Evolutionary conservation across 129 eudicot genomes (phyloP).

Genomic region (Scalesia atractyloides): DNA sequence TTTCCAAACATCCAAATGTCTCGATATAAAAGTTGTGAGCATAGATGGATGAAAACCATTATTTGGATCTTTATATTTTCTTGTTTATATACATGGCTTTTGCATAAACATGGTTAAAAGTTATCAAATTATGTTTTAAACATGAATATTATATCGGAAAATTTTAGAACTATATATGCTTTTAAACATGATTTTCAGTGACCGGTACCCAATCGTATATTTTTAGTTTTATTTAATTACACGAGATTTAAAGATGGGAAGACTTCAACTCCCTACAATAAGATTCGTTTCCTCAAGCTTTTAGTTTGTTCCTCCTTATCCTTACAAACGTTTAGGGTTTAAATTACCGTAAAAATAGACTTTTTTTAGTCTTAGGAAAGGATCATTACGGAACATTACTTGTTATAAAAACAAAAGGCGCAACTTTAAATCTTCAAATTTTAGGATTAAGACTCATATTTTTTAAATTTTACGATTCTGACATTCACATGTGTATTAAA

Average conservation of each 20-base stretch:
- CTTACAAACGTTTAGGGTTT: neutral
- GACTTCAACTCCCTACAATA: slow-evolving; percentile 27
- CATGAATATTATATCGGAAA: neutral
- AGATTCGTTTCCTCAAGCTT: slow-evolving; percentile 28
- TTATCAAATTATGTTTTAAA: neutral
- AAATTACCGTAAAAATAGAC: no score
- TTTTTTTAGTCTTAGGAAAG: no score
- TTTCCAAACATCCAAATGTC: no score
- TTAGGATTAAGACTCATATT: no score
- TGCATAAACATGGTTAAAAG: neutral
- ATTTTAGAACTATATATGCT: neutral
- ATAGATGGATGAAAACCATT: no score
- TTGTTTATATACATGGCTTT: neutral
- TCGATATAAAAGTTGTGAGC: neutral
- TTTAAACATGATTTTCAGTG: slow-evolving; percentile 1
- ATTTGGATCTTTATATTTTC: neutral
- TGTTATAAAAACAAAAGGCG: no score
- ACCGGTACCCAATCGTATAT: neutral
- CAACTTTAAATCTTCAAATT: no score
- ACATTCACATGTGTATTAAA: no score
- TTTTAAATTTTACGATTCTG: no score
- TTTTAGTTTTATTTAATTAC: neutral
- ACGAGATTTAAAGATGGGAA: slow-evolving; percentile 12
- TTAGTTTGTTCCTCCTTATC: slow-evolving; percentile 23
- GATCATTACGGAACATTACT: no score